Conservation (phyloP, 768 basidiomycete genomes). For the Termitomyces titanicus region DNA sequence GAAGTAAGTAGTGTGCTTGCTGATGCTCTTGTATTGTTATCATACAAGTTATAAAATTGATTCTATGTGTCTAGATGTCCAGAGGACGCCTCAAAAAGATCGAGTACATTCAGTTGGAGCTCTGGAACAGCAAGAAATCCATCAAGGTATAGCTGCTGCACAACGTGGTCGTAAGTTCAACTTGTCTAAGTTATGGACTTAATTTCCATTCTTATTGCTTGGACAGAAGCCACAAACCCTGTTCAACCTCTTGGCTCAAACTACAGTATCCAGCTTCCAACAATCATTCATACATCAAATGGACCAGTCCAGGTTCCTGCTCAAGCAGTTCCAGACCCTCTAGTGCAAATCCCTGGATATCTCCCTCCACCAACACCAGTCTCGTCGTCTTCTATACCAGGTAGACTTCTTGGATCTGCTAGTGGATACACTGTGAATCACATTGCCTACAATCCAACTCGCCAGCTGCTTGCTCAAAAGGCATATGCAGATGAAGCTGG, state of each 20-base stretch:
- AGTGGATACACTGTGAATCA: neutral
- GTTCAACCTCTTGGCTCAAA: neutral
- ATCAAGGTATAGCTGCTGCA: neutral
- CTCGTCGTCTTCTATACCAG: no score
- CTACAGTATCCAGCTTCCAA: neutral
- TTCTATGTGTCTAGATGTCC: no score
- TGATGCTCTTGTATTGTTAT: no score
- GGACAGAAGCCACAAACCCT: neutral
- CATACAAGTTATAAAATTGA: no score
- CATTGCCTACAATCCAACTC: neutral
- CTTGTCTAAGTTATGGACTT: neutral
- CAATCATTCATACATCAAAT: neutral
- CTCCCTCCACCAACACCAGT: neutral
- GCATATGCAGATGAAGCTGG: neutral
- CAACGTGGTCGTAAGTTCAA: neutral
- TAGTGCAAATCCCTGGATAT: neutral
- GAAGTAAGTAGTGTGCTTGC: no score
- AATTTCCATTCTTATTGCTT: neutral
- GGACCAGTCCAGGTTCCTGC: neutral
- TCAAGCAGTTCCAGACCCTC: neutral
- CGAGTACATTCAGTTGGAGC: neutral
- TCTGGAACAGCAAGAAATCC: neutral
- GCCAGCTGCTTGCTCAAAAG: neutral
- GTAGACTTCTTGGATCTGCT: no score
- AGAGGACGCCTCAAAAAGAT: no score